Evolutionary conservation across 352 stramenopile species (phyloP), one percentile per base, ranked within the genome.

Genomic region (Globisporangium middletonii): DNA sequence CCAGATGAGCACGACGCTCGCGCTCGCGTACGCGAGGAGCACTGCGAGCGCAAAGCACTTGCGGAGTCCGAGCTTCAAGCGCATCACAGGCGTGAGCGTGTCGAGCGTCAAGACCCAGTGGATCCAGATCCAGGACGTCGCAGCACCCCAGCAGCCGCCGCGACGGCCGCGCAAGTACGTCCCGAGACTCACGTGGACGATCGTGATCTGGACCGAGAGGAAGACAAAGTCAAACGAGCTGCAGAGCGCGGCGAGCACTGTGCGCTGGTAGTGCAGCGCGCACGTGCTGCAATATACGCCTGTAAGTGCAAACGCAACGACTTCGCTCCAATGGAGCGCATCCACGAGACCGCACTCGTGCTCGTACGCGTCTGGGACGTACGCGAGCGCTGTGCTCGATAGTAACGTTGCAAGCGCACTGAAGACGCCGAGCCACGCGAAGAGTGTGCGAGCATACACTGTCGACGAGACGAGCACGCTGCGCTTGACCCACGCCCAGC

Each of bases 221-320:
- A 62, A 68, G 2, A 23, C 41, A 19, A 57, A 65, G 19, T 62
- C 53, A 15, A 68, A 68, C 12, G 47, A 65, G 9, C 53, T 65
- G 19, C 50, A 23, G 26, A 68, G 51, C 6, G 57, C 42, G 0
- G 18, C 0, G 3, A 54, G 13, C 27, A 62, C 16, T 3, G 12
- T 43, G 4, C 60, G 49, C 15, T 67, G 60, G 16, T 47, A 58
- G 9, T 56, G 55, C 0, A 52, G 28, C 11, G 13, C 42, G 15
- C 18, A 59, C 18, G 8, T 46, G 2, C n/a, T 9, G 7, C 44
- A 53, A 33, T 53, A 59, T 5, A 37, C 11, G 3, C 35, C 2
- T 2, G 53, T 59, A 0, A 46, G 4, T 7, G 41, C 12, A 5
- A 59, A 42, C 30, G 9, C 19, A 13, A 44, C 7, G n/a, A 59